Base-by-base conservation (phyloP, 345 rosid species). In the Balakata baccata region DNA sequence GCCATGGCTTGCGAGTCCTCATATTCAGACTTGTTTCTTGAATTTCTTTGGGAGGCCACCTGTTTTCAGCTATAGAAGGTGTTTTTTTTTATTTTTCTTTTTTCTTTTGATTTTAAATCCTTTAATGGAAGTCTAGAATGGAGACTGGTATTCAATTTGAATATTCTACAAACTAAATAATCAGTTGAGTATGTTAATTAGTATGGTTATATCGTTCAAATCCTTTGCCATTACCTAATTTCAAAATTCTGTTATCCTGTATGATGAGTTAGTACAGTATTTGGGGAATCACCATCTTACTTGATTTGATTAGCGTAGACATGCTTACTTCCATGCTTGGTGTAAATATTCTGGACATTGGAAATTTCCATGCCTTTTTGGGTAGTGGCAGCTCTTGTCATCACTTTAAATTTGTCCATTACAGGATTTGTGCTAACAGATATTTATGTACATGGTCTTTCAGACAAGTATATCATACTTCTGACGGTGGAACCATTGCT, bases 401-500 rank as follows among this genome's bases (percentile, higher is more conserved):
- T 52, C 34, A 23, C n/a, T 14, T 57, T 3, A 10, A 11, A 54
- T 7, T 37, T 13, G 22, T 43, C 49, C 49, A 58, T 51, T 71
- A 57, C 68, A 76, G 74, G 14, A 34, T 29, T 52, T 71, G 7
- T 14, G 50, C 65, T 68, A 47, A 68, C 64, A 56, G 39, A 45
- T 52, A 62, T n/a, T 17, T 11, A 1, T 80, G 50, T 46, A 4
- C 45, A 13, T 69, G 43, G 61, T 68, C 14, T 81, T 62, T 72
- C 80, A 93, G 98, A 71, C 85, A 90, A 54, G 75, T 92, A 10
- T 94, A 88, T 85, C 83, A 69, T 70, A 75, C 88, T 83, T 82
- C 90, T 74, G 98, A 94, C 83, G 98, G 94, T 43, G 97, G 97
- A 78, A 92, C 89, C 39, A 87, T 94, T 75, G 98, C 94, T 72